phyloP scores from a whole-genome alignment of 495 filamentous ascomycete genomes.

The Aspergillus nidulans region DNA sequence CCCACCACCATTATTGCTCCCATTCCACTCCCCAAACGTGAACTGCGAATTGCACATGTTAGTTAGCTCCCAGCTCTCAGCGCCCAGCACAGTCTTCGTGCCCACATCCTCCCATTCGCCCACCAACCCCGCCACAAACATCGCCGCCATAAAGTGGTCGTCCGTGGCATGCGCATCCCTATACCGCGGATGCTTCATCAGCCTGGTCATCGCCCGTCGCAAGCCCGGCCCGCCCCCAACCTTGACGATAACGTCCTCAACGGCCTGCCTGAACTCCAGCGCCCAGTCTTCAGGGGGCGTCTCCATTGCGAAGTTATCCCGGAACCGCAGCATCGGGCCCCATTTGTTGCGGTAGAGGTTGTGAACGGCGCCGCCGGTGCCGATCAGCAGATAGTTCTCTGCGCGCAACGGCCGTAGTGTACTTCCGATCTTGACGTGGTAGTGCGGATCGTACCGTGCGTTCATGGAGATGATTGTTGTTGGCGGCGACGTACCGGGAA shows the following conservation, averaged over 20 bases:
- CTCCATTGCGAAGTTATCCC: constrained; percentile 57
- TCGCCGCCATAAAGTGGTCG: constrained; percentile 58
- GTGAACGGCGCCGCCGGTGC: constrained; percentile 59
- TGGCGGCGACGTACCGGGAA: constrained; percentile 51
- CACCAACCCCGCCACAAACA: constrained; percentile 53
- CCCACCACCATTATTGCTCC: not conserved
- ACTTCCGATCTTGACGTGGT: constrained; percentile 52
- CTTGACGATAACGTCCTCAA: constrained; percentile 50
- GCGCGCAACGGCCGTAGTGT: constrained; percentile 47
- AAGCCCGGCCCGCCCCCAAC: constrained; percentile 39
- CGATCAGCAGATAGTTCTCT: constrained; percentile 52
- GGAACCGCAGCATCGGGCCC: constrained; percentile 54
- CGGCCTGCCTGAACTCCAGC: constrained; percentile 56
- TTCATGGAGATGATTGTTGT: constrained; percentile 57
- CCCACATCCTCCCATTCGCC: constrained; percentile 48
- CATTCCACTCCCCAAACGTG: constrained; percentile 36
- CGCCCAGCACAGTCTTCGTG: constrained; percentile 36
- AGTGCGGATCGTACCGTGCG: constrained; percentile 56
- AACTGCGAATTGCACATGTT: constrained; percentile 64
- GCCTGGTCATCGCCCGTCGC: constrained; percentile 43
- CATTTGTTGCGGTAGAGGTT: constrained; percentile 61
- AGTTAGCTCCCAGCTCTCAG: constrained; percentile 60
- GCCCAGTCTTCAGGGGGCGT: constrained; percentile 51
- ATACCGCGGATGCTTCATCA: constrained; percentile 60
- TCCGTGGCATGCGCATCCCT: constrained; percentile 60